These are phyloP conservation scores for Aspergillus felis DNA, from an alignment of 2,329 filamentous ascomycete species.

Conservation along the genomic window DNA sequence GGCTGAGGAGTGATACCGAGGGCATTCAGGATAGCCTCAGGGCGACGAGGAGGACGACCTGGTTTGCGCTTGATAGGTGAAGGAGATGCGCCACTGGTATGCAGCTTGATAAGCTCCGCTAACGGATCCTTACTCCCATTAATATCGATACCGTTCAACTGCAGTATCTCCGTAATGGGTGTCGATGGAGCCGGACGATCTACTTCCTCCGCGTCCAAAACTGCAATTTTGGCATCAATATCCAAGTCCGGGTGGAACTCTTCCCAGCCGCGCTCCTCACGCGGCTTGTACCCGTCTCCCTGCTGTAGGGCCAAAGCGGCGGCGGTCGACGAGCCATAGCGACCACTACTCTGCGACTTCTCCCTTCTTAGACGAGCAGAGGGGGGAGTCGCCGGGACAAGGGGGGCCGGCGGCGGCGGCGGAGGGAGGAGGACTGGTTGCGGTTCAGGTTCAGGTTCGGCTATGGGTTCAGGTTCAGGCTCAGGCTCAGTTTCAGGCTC, in stretches of 20 bases:
- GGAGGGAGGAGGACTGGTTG: conserved; percentile 22
- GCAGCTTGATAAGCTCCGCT: conserved; percentile 40
- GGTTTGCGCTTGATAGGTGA: conserved; percentile 56
- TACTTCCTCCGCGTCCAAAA: conserved; percentile 79
- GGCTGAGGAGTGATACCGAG: conserved; percentile 57
- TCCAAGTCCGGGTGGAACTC: conserved; percentile 96
- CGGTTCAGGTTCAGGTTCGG: conserved; percentile 6
- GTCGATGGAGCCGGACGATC: conserved; percentile 63
- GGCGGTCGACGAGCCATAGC: conserved; percentile 78
- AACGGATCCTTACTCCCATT: conserved; percentile 32
- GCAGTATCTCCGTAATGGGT: conserved; percentile 35
- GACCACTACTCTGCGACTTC: conserved; percentile 52
- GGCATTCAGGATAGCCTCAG: conserved; percentile 58
- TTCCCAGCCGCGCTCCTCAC: conserved; percentile 95
- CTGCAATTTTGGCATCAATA: conserved; percentile 73
- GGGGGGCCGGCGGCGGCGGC: conserved; percentile 24
- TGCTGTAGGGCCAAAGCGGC: conserved; percentile 86
- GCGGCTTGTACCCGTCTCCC: conserved; percentile 92
- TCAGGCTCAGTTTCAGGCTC: neutral
- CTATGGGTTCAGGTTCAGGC: neutral
- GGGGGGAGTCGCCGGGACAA: conserved; percentile 34
- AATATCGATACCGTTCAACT: conserved; percentile 23
- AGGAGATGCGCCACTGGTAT: conserved; percentile 30
- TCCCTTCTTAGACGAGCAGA: conserved; percentile 40
- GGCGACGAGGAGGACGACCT: conserved; percentile 62